Percentiles rank a stretch among this genome's conserved stretches.
These are phyloP conservation scores for Ascoidea tarda DNA, from an alignment of 805 yeast genomes.

Conservation along the genomic window DNA sequence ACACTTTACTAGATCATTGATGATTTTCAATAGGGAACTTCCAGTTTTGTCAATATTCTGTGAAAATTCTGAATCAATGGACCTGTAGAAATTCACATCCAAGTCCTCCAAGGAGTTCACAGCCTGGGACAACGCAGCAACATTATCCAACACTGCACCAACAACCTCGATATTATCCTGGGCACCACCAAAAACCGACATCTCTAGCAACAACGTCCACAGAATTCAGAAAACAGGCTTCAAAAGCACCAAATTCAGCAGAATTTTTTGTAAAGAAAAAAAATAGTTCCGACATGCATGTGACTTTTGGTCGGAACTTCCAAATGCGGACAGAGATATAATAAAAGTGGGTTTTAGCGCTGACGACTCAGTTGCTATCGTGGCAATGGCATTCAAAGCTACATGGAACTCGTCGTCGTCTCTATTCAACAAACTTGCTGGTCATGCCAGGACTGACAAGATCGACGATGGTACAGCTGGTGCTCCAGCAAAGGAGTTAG, in stretches of 20 bases:
- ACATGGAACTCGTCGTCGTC: not conserved
- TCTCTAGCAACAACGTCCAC: too few species aligned
- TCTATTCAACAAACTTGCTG: not conserved
- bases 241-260: too few species aligned
- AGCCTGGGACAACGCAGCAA: not conserved
- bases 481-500: too few species aligned
- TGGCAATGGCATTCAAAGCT: not conserved
- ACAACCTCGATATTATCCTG: not conserved
- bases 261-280: too few species aligned
- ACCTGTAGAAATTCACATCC: constrained; percentile 61
- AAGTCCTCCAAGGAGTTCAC: constrained; percentile 39
- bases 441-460: not conserved
- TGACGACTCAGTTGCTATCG: too few species aligned
- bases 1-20: constrained; percentile 29
- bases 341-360: too few species aligned
- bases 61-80: constrained; percentile 15
- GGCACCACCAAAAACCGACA: not conserved
- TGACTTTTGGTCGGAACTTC: too few species aligned
- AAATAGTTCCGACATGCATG: too few species aligned
- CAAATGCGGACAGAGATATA: too few species aligned
- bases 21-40: constrained; percentile 25
- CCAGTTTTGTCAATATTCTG: constrained; percentile 20
- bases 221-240: too few species aligned
- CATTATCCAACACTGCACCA: not conserved
- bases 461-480: too few species aligned